Evolutionary conservation across 2,329 filamentous ascomycete species (phyloP).

Genomic region (Arthrobotrys musiformis): DNA sequence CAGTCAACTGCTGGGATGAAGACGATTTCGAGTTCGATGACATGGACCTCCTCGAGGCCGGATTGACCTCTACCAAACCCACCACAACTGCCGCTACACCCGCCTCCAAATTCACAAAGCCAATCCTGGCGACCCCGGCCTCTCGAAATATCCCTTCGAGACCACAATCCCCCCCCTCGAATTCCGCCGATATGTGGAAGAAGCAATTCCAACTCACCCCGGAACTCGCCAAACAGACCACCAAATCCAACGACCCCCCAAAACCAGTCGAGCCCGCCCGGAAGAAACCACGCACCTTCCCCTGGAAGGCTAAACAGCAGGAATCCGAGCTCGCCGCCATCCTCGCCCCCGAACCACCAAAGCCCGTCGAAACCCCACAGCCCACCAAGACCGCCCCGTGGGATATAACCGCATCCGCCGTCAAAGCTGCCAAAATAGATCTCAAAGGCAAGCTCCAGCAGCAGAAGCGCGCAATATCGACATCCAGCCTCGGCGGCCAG

Average conservation of each 20-base stretch:
- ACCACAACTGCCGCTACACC: background rate
- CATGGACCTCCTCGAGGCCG: conserved; percentile 44
- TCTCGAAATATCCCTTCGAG: background rate
- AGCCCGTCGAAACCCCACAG: conserved; percentile 50
- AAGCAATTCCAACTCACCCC: conserved; percentile 37
- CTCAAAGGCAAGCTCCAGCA: conserved; percentile 49
- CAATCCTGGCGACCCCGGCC: background rate
- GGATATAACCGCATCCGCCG: conserved; percentile 78
- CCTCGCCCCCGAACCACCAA: conserved; percentile 19
- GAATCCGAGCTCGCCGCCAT: conserved; percentile 43
- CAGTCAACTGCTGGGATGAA: conserved; percentile 50
- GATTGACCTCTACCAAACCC: conserved; percentile 20
- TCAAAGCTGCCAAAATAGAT: conserved; percentile 69
- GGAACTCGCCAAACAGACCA: background rate
- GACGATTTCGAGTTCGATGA: conserved; percentile 55
- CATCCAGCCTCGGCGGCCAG: conserved; percentile 30
- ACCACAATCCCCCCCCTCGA: conserved; percentile 8
- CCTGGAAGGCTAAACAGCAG: conserved; percentile 40
- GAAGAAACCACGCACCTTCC: conserved; percentile 41
- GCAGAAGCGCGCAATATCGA: conserved; percentile 45
- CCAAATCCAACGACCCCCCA: background rate
- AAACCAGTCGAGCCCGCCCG: conserved; percentile 23
- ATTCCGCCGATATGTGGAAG: conserved; percentile 34
- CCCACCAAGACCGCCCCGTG: conserved; percentile 66
- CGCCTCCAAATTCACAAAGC: background rate